Base-by-base conservation (phyloP, 768 basidiomycete species). In the Russula lepida region DNA sequence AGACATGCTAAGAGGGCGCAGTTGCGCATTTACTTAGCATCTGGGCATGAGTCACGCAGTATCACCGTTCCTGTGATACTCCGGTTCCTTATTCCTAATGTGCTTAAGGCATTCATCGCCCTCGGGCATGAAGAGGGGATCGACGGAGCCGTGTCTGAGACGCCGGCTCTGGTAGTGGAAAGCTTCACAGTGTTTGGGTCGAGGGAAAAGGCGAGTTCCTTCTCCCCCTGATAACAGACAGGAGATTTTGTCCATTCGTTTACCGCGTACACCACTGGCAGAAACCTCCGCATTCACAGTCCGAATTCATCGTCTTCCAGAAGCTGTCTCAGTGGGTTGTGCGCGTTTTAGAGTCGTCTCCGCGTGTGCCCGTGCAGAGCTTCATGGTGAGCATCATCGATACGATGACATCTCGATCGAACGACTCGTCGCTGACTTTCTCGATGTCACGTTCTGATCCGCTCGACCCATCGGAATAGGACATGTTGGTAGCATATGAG, bases 131-230 rank as follows among this genome's bases (percentile, higher is more conserved):
- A 69, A 15, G 58, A 60, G 37, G 73, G 74, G 21, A 73, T 73
- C 8, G 49, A 47, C 15, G 35, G 46, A 32, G 52, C 30, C 12
- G 28, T 44, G 46, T 39, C 63, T 25, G 39, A 46, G 59, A 49
- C 44, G 52, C 65, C 70, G n/a, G 62, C 67, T 5, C 72, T 84
- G 41, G 64, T 79, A 13, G 79, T 85, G 32, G 86, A 88, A 67
- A 85, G 78, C 57, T 77, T 87, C 47, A 78, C 83, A n/a, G 80
- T 79, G 11, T 88, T 89, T 70, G 88, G 86, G 6, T 83, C 89
- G 25, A 76, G 88, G 67, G 89, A 92, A 75, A 78, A 75, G 74
- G 88, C 86, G 64, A 54, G 59, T 68, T 51, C 52, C 35, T 33
- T 1, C 30, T 12, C 33, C 21, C 23, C 12, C 21, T 23, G 6